Base-by-base conservation (phyloP, 1,139 yeast species). In the Meyerozyma carpophila region DNA sequence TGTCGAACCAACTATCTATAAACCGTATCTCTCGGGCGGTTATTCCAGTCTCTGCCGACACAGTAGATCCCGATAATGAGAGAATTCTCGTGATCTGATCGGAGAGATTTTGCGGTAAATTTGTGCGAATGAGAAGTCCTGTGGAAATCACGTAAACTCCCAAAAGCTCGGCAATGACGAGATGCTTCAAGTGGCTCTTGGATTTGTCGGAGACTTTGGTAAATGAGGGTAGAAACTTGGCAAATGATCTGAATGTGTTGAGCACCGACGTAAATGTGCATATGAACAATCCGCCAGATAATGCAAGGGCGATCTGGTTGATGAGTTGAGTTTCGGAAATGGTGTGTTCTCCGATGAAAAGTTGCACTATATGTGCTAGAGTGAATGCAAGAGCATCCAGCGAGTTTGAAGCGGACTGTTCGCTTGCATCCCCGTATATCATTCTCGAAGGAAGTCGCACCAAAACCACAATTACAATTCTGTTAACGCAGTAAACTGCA, bases 131-230 rank as follows among this genome's bases (percentile, higher is more conserved):
- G 53, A 90, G 70, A 25, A 90, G 67, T 2, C 93, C 83, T 0
- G 96, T 87, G 0, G 96, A 84, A 28, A 90, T 72, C 2, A 85
- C 83, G 56, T 90, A 90, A 3, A 87, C 75, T 0, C 96, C 96
- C 16, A 84, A 66, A 10, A 89, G 66, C 62, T 89, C 86, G 9
- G 87, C 78, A 5, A 85, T 73, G 3, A 86, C 60, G 29, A 88
- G 63, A 50, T 69, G 72, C 44, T 66, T 66, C 41, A 71, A 51
- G 72, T 73, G 68, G 41, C 54, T 62, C 47, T 64, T 65, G 27
- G 62, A 56, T 8, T 42, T 43, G 20, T 54, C 47, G n/a, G 68
- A 55, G 8, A 58, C 53, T 8, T 54, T 50, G 18, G 59, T 56
- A 28, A 56, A 49, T 1, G 62, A 50, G 0, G 75, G 74, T 34